A percentile compares a stretch with the other conserved stretches of the same genome.
Conservation (phyloP, 495 filamentous ascomycete genomes). For the Penicillium coprophilum region DNA sequence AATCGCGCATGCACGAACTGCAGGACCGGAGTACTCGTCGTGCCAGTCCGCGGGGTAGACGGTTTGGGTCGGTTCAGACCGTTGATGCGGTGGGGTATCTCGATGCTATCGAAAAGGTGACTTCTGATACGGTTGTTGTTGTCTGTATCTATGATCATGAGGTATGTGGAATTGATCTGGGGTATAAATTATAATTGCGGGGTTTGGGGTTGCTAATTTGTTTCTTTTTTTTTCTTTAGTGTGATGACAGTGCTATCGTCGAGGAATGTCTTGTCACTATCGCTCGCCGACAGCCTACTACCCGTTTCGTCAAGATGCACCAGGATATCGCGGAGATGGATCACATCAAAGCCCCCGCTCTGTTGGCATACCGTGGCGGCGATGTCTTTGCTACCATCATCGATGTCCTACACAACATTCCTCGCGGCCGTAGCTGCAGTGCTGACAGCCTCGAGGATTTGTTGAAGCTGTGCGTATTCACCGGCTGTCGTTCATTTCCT, state of each 20-base stretch:
- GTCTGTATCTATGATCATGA: slow-evolving; percentile 91
- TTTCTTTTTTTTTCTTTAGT: slow-evolving; percentile 62
- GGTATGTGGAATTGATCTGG: slow-evolving; percentile 50
- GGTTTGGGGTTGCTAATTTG: slow-evolving; percentile 16
- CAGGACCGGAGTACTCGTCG: slow-evolving; percentile 55
- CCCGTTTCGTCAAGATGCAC: slow-evolving; percentile 88
- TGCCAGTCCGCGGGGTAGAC: slow-evolving; percentile 65
- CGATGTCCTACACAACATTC: slow-evolving; percentile 82
- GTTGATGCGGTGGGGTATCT: slow-evolving; percentile 92
- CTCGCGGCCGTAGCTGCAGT: slow-evolving; percentile 60
- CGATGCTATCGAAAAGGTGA: slow-evolving; percentile 89
- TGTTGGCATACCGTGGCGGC: slow-evolving; percentile 84
- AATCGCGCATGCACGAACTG: slow-evolving; percentile 73
- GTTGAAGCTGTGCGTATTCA: slow-evolving; percentile 54
- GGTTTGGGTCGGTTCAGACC: slow-evolving; percentile 73
- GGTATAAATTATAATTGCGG: background rate
- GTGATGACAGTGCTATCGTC: slow-evolving; percentile 67
- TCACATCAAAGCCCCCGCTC: slow-evolving; percentile 79
- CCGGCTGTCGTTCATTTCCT: background rate
- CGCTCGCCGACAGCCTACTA: slow-evolving; percentile 63
- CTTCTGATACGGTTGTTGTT: slow-evolving; percentile 80
- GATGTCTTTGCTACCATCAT: slow-evolving; percentile 90
- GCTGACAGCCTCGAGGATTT: slow-evolving; percentile 59
- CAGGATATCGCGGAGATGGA: slow-evolving; percentile 95
- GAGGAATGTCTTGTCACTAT: slow-evolving; percentile 74